These are phyloP conservation scores for Bisporella sp. DNA, from an alignment of 2,329 filamentous ascomycete species.

Conservation along the genomic window DNA sequence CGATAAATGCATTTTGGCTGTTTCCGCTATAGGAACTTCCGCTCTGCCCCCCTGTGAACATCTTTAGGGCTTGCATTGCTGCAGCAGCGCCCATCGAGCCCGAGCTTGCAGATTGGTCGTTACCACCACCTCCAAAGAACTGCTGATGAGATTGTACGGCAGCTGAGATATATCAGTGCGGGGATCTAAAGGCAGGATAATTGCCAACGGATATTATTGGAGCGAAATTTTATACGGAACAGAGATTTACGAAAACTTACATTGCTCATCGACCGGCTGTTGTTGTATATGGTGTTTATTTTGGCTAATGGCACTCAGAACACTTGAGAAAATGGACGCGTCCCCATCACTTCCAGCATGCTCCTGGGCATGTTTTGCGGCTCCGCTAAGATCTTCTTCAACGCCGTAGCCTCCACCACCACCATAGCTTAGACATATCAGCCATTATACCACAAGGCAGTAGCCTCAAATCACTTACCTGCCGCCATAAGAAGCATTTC, in stretches of 20 bases:
- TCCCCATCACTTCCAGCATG: constrained; percentile 45
- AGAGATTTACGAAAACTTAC: constrained; percentile 8
- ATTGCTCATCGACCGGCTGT: constrained; percentile 52
- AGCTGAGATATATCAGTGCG: constrained; percentile 33
- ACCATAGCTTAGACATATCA: constrained; percentile 10
- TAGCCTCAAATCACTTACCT: neutral
- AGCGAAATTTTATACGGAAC: too few species aligned
- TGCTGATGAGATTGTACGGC: constrained; percentile 70
- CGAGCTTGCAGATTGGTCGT: constrained; percentile 35
- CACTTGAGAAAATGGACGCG: constrained; percentile 44
- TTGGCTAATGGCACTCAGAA: constrained; percentile 46
- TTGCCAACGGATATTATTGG: too few species aligned
- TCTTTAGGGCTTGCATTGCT: constrained; percentile 74
- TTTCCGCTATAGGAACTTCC: constrained; percentile 37
- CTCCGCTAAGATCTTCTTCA: constrained; percentile 44
- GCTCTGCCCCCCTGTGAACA: constrained; percentile 57
- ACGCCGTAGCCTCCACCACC: constrained; percentile 26
- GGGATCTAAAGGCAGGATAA: neutral
- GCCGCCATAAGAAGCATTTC: constrained; percentile 11
- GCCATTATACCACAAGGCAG: neutral
- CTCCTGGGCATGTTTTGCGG: constrained; percentile 46
- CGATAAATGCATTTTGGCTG: constrained; percentile 74
- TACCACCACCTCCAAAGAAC: constrained; percentile 53
- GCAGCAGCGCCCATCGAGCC: constrained; percentile 63
- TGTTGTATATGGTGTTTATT: constrained; percentile 42